Evolutionary conservation across 257 asterid species (phyloP).

Genomic region (Coffea eugenioides): DNA sequence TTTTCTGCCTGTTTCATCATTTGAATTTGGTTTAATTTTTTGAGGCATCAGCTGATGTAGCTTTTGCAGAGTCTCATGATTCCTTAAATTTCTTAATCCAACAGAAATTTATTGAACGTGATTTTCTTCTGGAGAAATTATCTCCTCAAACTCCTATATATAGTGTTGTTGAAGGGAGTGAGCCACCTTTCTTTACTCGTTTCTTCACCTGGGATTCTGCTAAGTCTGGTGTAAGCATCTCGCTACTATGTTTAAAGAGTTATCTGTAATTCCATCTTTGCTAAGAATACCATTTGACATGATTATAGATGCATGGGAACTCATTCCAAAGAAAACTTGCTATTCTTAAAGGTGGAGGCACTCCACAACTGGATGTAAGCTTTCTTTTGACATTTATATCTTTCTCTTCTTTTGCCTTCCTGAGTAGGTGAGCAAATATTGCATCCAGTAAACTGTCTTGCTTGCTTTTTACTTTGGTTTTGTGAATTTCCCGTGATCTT

Average conservation of each 20-base stretch:
- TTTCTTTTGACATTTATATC: slow-evolving; percentile 5
- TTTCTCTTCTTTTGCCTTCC: not conserved
- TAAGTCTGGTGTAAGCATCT: slow-evolving; percentile 70
- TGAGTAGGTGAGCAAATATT: not conserved
- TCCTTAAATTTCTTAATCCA: slow-evolving; percentile 13
- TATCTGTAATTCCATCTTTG: slow-evolving; percentile 3
- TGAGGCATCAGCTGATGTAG: not conserved
- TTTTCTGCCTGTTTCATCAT: not conserved
- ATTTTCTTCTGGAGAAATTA: slow-evolving; percentile 83
- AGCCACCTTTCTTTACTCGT: slow-evolving; percentile 87
- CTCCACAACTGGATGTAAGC: slow-evolving; percentile 67
- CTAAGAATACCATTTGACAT: slow-evolving; percentile 23
- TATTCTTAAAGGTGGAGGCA: slow-evolving; percentile 62
- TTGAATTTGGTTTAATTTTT: not conserved
- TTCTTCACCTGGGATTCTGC: slow-evolving; percentile 90
- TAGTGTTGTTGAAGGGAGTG: slow-evolving; percentile 85
- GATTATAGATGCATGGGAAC: slow-evolving; percentile 80
- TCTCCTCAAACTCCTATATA: slow-evolving; percentile 71
- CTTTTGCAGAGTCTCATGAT: not conserved
- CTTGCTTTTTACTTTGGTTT: not conserved
- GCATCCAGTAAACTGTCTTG: not conserved
- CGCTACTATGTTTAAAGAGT: slow-evolving; percentile 7
- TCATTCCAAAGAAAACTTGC: slow-evolving; percentile 91
- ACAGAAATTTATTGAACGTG: slow-evolving; percentile 87
- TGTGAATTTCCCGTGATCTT: not conserved